A percentile compares a stretch with the other conserved stretches of the same genome.
Conservation (phyloP, 352 stramenopile genomes). For the Pseudoperonospora humuli region DNA sequence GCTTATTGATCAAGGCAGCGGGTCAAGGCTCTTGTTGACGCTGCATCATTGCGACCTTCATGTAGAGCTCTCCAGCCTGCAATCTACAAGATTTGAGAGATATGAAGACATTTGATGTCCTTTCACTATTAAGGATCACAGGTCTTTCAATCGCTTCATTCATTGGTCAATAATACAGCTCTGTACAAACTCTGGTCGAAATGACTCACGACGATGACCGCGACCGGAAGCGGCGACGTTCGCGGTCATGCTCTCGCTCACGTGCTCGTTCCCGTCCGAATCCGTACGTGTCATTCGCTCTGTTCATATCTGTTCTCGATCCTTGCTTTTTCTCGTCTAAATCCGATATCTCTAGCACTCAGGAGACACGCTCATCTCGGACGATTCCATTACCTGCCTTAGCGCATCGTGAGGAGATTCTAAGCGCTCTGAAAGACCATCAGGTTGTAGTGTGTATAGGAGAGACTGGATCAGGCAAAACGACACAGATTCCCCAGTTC, state of each 20-base stretch:
- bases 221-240: constrained; percentile 15
- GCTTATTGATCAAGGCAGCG: too few species aligned
- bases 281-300: background rate
- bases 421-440: constrained; percentile 35
- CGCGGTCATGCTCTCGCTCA: constrained; percentile 10
- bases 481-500: constrained; percentile 85
- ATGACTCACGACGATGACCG: constrained; percentile 9
- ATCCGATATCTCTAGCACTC: constrained; percentile 12
- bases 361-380: constrained; percentile 6
- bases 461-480: constrained; percentile 96
- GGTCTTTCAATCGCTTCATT: background rate
- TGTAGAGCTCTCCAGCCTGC: too few species aligned
- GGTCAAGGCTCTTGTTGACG: too few species aligned
- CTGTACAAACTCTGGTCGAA: background rate
- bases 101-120: background rate
- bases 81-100: background rate
- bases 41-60: too few species aligned
- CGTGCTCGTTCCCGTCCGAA: background rate
- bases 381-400: constrained; percentile 13
- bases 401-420: constrained; percentile 53
- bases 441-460: constrained; percentile 79
- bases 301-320: constrained; percentile 2
- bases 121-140: background rate
- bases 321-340: background rate
- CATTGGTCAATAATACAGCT: constrained; percentile 4